These are phyloP conservation scores for Astragalus glycyphyllos DNA, from an alignment of 306 rosid genomes.

Conservation along the genomic window DNA sequence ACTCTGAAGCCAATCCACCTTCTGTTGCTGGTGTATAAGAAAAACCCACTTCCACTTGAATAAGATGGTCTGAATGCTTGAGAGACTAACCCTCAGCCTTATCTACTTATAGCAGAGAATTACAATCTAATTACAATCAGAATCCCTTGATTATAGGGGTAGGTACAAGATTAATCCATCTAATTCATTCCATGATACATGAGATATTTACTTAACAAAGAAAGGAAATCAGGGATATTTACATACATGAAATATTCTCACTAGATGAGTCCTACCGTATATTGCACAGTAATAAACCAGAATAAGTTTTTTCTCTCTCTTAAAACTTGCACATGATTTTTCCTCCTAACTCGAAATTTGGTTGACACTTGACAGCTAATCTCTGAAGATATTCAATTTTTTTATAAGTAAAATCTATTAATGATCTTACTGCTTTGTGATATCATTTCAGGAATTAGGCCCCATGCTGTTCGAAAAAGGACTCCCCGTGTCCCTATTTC, in stretches of 20 bases:
- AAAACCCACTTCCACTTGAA: neutral
- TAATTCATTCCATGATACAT: too few relatives aligned
- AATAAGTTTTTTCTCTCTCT: neutral
- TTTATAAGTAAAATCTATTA: conserved; percentile 17
- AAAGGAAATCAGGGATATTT: too few relatives aligned
- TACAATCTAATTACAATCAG: too few relatives aligned
- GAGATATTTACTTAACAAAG: too few relatives aligned
- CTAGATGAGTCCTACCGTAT: neutral
- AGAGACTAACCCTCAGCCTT: too few relatives aligned
- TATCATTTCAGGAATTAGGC: conserved; percentile 67
- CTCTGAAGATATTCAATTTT: conserved; percentile 31
- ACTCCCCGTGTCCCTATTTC: conserved; percentile 93
- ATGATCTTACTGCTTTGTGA: conserved; percentile 31
- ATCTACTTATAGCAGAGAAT: too few relatives aligned
- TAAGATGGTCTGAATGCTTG: too few relatives aligned
- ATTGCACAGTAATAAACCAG: neutral
- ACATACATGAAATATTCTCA: too few relatives aligned
- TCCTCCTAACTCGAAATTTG: conserved; percentile 2
- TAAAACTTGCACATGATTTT: neutral
- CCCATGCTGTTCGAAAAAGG: conserved; percentile 93
- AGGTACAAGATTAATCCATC: too few relatives aligned
- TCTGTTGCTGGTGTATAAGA: neutral
- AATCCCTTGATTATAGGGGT: too few relatives aligned
- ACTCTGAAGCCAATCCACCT: conserved; percentile 6
- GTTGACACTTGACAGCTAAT: neutral